phyloP scores from a whole-genome alignment of 306 rosid species.

The Crataegus laevigata region DNA sequence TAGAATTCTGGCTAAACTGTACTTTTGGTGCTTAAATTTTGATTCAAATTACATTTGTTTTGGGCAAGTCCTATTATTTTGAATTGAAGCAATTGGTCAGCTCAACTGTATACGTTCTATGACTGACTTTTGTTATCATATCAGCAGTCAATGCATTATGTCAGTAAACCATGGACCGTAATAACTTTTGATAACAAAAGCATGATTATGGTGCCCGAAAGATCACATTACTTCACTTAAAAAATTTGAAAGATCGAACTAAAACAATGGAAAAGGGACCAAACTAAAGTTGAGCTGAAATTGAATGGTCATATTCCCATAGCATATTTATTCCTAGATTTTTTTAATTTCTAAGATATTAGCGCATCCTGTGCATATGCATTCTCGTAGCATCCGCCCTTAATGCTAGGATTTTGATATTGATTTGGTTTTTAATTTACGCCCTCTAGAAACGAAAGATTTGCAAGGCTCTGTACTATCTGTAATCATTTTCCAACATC shows the following conservation, averaged over 20 bases:
- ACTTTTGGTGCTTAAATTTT: neutral
- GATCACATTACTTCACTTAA: neutral
- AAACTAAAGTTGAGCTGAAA: neutral
- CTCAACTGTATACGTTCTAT: neutral
- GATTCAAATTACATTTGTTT: neutral
- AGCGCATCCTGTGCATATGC: neutral
- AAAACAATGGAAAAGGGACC: neutral
- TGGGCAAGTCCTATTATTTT: neutral
- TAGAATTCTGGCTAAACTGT: neutral
- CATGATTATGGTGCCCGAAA: neutral
- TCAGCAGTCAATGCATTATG: neutral
- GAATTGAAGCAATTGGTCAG: neutral
- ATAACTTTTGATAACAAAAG: neutral
- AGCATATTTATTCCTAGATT: neutral
- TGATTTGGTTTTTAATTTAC: neutral
- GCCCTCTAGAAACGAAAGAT: neutral
- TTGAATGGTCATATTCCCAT: neutral
- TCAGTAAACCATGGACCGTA: neutral
- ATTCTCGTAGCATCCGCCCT: neutral
- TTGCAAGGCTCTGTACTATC: neutral
- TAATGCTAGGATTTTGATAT: neutral
- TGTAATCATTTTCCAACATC: neutral
- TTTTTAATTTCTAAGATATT: neutral
- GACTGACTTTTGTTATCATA: neutral
- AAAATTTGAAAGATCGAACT: neutral